phyloP scores from a whole-genome alignment of 352 stramenopile genomes.

The Globisporangium barbulae region DNA sequence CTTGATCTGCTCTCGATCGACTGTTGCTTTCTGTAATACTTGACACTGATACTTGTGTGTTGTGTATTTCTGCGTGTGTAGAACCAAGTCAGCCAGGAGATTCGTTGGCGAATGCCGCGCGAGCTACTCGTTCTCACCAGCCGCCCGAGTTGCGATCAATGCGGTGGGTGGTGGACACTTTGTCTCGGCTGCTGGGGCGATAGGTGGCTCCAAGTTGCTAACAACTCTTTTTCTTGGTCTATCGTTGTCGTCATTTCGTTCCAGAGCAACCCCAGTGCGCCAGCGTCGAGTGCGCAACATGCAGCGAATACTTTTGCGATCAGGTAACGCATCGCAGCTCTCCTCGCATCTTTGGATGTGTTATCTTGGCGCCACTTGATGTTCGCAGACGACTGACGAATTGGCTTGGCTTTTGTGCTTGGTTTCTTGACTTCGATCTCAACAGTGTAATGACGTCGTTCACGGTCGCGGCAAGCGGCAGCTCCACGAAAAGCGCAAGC shows the following conservation, averaged over 20 bases:
- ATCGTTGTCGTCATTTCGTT: too few relatives aligned
- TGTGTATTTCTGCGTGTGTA: slow-evolving; percentile 29
- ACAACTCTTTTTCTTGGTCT: too few relatives aligned
- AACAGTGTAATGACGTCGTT: slow-evolving; percentile 77
- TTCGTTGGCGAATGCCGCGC: slow-evolving; percentile 88
- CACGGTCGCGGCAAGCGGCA: slow-evolving; percentile 79
- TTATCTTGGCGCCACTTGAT: background rate
- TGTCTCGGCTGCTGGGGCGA: background rate
- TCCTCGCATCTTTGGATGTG: background rate
- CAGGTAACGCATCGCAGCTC: slow-evolving; percentile 21
- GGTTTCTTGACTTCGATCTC: background rate
- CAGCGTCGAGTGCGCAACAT: slow-evolving; percentile 86
- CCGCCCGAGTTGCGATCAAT: slow-evolving; percentile 86
- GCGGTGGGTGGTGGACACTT: slow-evolving; percentile 36
- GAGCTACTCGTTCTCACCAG: slow-evolving; percentile 80
- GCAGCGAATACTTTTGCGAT: slow-evolving; percentile 90
- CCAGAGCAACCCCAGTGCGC: slow-evolving; percentile 45
- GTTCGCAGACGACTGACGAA: background rate
- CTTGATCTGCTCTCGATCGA: background rate
- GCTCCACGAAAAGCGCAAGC: slow-evolving; percentile 62
- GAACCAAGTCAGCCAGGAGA: slow-evolving; percentile 91
- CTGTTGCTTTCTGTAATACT: slow-evolving; percentile 3
- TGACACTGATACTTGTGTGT: background rate
- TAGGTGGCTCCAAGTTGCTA: background rate
- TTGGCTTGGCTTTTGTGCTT: background rate